Evolutionary conservation across 2,329 filamentous ascomycete species (phyloP).

Genomic region (Paramyrothecium sp.): DNA sequence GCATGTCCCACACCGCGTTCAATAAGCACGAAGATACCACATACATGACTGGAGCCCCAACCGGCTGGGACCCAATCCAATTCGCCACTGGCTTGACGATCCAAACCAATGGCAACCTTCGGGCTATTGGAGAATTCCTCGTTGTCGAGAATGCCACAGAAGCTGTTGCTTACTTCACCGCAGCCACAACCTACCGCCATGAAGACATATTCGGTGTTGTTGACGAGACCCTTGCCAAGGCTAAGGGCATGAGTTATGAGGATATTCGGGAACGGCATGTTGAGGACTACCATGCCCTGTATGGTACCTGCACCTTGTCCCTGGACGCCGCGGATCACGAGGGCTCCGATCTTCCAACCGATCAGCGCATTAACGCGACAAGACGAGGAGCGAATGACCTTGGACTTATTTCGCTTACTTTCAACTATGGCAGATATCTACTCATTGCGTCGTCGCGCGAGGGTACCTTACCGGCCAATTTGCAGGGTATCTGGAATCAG

Average conservation of each 20-base stretch:
- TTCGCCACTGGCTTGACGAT: neutral
- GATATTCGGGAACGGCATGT: neutral
- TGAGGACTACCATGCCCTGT: neutral
- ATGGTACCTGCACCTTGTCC: neutral
- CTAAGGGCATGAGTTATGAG: neutral
- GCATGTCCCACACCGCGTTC: neutral
- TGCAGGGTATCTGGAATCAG: constrained; percentile 34
- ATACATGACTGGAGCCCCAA: constrained; percentile 1
- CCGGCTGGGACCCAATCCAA: neutral
- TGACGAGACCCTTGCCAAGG: neutral
- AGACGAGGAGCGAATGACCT: constrained; percentile 1
- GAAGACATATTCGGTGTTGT: neutral
- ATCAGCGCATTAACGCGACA: constrained; percentile 1
- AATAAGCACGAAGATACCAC: neutral
- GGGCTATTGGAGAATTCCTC: neutral
- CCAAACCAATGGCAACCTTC: neutral
- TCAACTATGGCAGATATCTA: neutral
- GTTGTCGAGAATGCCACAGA: constrained; percentile 1
- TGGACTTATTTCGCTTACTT: constrained; percentile 1
- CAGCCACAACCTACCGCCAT: constrained; percentile 2
- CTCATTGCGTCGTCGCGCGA: constrained; percentile 5
- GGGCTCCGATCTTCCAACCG: neutral
- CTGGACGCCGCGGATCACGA: neutral
- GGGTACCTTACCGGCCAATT: constrained; percentile 24
- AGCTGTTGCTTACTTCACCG: neutral